A percentile compares a stretch with the other conserved stretches of the same genome.
phyloP scores from a whole-genome alignment of 148 eudicot species.

The Beta vulgaris region DNA sequence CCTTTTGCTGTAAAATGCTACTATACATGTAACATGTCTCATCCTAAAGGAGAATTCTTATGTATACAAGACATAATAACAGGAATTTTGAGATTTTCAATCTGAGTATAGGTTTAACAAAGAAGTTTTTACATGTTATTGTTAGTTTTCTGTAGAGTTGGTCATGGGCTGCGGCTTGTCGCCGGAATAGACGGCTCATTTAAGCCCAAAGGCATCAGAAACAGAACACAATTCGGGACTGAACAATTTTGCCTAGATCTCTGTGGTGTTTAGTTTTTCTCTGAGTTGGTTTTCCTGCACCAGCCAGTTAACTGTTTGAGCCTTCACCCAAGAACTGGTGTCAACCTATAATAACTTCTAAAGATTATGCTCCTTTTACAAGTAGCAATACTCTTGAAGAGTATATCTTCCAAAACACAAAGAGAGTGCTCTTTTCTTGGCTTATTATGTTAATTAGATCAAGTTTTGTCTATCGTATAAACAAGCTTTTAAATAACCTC shows the following conservation, averaged over 20 bases:
- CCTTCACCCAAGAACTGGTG: too few relatives aligned
- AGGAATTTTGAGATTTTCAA: background rate
- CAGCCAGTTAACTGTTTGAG: background rate
- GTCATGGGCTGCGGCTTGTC: too few relatives aligned
- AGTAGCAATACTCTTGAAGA: background rate
- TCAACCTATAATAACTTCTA: too few relatives aligned
- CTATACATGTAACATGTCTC: background rate
- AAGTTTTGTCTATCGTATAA: background rate
- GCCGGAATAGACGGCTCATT: too few relatives aligned
- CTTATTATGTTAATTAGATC: background rate
- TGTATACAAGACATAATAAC: slow-evolving; percentile 3
- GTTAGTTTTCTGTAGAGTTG: background rate
- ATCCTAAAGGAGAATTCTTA: background rate
- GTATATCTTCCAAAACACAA: background rate
- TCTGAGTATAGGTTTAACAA: background rate
- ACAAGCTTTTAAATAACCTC: background rate
- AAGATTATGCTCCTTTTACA: background rate
- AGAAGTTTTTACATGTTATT: too few relatives aligned
- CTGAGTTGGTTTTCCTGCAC: background rate
- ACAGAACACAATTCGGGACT: too few relatives aligned
- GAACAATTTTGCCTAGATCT: too few relatives aligned
- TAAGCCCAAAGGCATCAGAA: too few relatives aligned
- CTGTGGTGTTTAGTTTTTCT: too few relatives aligned
- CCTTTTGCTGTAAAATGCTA: background rate
- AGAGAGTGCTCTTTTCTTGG: background rate